Evolutionary conservation across 345 rosid species (phyloP).

Genomic region (Salix arbutifolia): DNA sequence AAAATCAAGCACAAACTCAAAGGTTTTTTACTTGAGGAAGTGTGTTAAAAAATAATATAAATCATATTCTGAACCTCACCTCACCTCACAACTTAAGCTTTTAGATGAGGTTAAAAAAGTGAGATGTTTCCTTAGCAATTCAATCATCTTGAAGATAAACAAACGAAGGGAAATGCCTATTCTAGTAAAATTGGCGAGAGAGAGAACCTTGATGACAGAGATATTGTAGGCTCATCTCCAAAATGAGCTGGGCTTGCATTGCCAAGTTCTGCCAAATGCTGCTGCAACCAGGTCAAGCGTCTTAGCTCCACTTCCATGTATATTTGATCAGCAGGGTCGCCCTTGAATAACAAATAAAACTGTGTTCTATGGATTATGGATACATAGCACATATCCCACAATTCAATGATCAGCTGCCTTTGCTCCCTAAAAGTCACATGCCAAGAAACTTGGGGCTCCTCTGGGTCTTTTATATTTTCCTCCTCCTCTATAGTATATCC

Average conservation of each 20-base stretch:
- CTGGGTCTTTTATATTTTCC: constrained; percentile 43
- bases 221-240: constrained; percentile 67
- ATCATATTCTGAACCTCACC: too few relatives aligned
- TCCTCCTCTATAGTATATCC: constrained; percentile 64
- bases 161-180: neutral
- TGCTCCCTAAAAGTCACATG: constrained; percentile 74
- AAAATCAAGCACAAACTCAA: too few relatives aligned
- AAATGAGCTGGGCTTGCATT: constrained; percentile 74
- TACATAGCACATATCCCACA: constrained; percentile 85
- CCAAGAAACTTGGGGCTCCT: constrained; percentile 75
- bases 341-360: constrained; percentile 85
- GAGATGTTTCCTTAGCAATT: too few relatives aligned
- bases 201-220: constrained; percentile 70
- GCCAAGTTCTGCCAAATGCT: constrained; percentile 85
- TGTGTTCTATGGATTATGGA: constrained; percentile 94
- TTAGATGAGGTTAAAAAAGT: too few relatives aligned
- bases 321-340: constrained; percentile 95
- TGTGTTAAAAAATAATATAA: too few relatives aligned
- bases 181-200: neutral
- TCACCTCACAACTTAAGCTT: too few relatives aligned
- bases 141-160: neutral
- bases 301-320: constrained; percentile 98
- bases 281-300: constrained; percentile 90
- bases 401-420: constrained; percentile 86
- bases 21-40: rapidly evolving